These are phyloP conservation scores for Penicillium bovifimosum DNA, from an alignment of 495 filamentous ascomycete genomes.

Conservation along the genomic window DNA sequence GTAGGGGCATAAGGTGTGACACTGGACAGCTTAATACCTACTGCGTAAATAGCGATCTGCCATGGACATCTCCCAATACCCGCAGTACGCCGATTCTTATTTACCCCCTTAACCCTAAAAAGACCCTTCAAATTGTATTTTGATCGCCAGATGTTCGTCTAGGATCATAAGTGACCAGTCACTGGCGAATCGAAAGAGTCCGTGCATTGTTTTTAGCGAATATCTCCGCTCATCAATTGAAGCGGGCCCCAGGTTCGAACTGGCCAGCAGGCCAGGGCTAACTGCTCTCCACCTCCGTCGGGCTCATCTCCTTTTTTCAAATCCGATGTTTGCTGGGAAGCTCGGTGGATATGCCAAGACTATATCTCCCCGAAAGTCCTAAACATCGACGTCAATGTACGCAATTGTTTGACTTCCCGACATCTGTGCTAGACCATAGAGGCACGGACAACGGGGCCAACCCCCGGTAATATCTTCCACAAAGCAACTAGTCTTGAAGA, in stretches of 20 bases:
- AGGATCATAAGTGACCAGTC: constrained; percentile 6
- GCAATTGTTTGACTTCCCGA: neutral
- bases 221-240: neutral
- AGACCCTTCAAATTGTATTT: constrained; percentile 1
- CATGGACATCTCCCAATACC: neutral
- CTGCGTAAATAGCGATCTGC: neutral
- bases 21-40: neutral
- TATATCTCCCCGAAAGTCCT: neutral
- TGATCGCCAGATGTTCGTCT: constrained; percentile 8
- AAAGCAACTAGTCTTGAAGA: constrained; percentile 3
- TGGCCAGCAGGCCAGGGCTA: neutral
- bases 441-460: neutral
- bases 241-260: constrained; percentile 2
- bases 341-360: neutral
- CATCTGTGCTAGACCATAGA: neutral
- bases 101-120: neutral
- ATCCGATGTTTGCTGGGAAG: neutral
- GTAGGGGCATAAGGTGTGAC: neutral
- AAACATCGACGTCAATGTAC: neutral
- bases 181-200: constrained; percentile 1
- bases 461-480: neutral
- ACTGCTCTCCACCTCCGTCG: constrained; percentile 1
- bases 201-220: constrained; percentile 2
- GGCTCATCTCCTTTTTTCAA: neutral
- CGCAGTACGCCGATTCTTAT: too few relatives aligned